phyloP scores from a whole-genome alignment of 140 eudicot genomes.

The Oenanthe javanica region DNA sequence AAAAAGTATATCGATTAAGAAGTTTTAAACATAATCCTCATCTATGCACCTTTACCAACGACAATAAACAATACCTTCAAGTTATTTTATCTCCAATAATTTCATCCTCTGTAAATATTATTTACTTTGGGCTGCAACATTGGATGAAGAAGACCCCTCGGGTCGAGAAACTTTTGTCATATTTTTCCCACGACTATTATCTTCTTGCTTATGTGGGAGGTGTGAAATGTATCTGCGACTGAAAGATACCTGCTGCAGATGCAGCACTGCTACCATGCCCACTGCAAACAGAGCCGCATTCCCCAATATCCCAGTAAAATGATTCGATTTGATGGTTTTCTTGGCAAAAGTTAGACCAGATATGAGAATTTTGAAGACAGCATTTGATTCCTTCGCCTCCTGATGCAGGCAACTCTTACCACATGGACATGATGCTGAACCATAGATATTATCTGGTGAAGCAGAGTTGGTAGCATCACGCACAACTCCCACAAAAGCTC shows the following conservation, averaged over 20 bases:
- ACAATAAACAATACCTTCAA: too few relatives aligned
- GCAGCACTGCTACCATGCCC: constrained; percentile 79
- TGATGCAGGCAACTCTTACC: too few relatives aligned
- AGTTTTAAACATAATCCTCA: too few relatives aligned
- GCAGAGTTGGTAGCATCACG: constrained; percentile 40
- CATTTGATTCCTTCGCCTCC: constrained; percentile 36
- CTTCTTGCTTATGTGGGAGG: constrained; percentile 33
- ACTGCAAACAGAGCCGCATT: constrained; percentile 82
- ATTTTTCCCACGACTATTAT: constrained; percentile 19
- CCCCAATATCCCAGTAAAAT: constrained; percentile 56
- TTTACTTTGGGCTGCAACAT: constrained; percentile 9
- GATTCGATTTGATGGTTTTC: constrained; percentile 47
- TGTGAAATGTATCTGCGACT: constrained; percentile 37
- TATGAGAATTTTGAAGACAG: constrained; percentile 38
- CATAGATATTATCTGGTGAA: constrained; percentile 38
- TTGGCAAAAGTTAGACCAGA: constrained; percentile 51
- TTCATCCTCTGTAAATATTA: too few relatives aligned
- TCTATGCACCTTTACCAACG: too few relatives aligned
- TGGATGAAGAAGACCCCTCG: constrained; percentile 31
- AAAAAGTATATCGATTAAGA: too few relatives aligned
- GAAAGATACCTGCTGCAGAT: constrained; percentile 56
- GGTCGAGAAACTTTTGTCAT: constrained; percentile 32
- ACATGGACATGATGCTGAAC: constrained; percentile 28
- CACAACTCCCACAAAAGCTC: constrained; percentile 74
- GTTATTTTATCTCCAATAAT: too few relatives aligned